These are phyloP conservation scores for Suillus variegatus DNA, from an alignment of 768 basidiomycete genomes.

Conservation along the genomic window DNA sequence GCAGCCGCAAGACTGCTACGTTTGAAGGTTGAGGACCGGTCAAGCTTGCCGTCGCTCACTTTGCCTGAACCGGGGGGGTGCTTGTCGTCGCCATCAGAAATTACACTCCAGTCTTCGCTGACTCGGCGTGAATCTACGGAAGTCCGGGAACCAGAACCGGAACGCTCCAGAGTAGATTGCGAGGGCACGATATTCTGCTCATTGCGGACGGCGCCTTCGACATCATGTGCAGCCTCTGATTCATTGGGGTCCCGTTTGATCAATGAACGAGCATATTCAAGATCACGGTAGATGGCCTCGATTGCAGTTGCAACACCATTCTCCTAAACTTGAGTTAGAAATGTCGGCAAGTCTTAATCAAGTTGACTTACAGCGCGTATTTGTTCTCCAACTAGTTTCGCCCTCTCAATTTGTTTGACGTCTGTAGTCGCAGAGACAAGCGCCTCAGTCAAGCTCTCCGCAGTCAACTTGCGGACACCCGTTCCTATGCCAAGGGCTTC, in stretches of 20 bases:
- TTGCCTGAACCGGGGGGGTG: conserved; percentile 56
- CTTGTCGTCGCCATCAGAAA: conserved; percentile 72
- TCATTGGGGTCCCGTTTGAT: conserved; percentile 57
- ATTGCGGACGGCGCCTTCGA: conserved; percentile 23
- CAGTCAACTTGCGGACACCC: conserved; percentile 85
- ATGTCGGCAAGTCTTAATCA: background rate
- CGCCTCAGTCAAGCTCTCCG: conserved; percentile 75
- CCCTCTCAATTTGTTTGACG: conserved; percentile 84
- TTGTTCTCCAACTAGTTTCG: conserved; percentile 80
- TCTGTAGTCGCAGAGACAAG: conserved; percentile 83
- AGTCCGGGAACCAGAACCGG: conserved; percentile 47
- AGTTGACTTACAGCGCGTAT: conserved; percentile 68
- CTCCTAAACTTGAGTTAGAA: conserved; percentile 56
- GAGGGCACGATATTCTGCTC: conserved; percentile 33
- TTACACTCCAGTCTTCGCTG: conserved; percentile 88
- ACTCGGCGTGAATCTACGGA: conserved; percentile 57
- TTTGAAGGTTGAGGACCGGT: conserved; percentile 43
- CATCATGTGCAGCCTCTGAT: conserved; percentile 16
- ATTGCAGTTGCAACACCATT: conserved; percentile 93
- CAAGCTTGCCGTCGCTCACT: conserved; percentile 37
- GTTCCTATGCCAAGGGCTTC: conserved; percentile 92
- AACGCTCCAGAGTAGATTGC: conserved; percentile 29
- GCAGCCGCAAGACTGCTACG: conserved; percentile 66
- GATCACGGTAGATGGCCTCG: conserved; percentile 93
- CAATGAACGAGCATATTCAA: conserved; percentile 90